Base-by-base conservation (phyloP, 129 eudicot species). In the Flaveria ramosissima region DNA sequence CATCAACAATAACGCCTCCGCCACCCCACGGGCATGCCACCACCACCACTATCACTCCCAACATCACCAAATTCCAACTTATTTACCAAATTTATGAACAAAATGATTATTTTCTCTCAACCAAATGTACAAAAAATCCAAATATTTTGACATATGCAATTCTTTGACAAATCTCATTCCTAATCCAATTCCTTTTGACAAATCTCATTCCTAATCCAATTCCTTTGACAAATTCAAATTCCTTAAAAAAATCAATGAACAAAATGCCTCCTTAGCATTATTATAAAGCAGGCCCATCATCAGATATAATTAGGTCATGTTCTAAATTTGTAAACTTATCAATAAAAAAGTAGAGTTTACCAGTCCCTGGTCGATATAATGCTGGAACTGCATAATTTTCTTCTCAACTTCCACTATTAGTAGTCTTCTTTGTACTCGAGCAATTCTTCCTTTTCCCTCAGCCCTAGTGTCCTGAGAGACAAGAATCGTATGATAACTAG, bases 381-480 rank as follows among this genome's bases (percentile, higher is more conserved):
- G 75, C 82, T 94, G 96, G 68, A 87, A 85, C 73, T 87, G 87
- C 84, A 87, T 83, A 73, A 91, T 87, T 74, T 84, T 85, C 82
- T 86, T 94, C 84, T 94, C 97, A 64, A 94, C 84, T 84, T 91
- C 99, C 60, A 87, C 99, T 20, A 94, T 70, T 55, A 94, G 67
- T 50, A 94, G 85, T 80, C 99, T 75, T 88, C 99, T 86, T 77
- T 91, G 99, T 27, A 86, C 81, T 32, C 99, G 86, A 85, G 99
- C 99, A 59, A 86, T 55, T 82, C 92, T 89, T 71, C 99, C 99
- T 84, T 84, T 89, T 67, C 99, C 97, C 82, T 91, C 92, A 71
- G 99, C 96, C 86, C 92, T 90, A 8, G 89, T 86, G 79, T 94
- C 99, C 99, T 94, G 87, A 73, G 48, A 48, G 70, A 78, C 15